Evolutionary conservation across 305 asterid species (phyloP).

Genomic region (Fraxinus greggii): DNA sequence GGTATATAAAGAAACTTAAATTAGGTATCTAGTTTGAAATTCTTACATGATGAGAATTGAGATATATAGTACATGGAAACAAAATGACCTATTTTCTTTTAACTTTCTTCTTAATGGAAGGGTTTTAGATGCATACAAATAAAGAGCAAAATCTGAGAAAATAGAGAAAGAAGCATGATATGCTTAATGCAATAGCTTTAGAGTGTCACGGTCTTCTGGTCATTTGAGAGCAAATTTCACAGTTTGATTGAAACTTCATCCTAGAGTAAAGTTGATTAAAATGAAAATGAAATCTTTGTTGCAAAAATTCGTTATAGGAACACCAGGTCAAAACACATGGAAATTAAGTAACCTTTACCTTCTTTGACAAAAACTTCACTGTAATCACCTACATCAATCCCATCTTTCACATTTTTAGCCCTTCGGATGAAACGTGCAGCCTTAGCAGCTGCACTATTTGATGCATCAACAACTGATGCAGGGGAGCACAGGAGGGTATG

Average conservation of each 20-base stretch:
- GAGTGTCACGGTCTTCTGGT: not conserved
- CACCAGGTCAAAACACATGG: not conserved
- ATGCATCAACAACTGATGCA: slow-evolving; percentile 22
- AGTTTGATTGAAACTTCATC: not conserved
- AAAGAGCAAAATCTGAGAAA: not conserved
- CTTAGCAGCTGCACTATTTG: slow-evolving; percentile 33
- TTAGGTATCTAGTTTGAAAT: not conserved
- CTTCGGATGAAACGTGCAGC: slow-evolving; percentile 10
- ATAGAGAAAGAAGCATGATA: not conserved
- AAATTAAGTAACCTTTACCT: not conserved
- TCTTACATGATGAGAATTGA: not conserved
- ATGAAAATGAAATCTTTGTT: not conserved
- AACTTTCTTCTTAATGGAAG: not conserved
- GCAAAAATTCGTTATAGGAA: not conserved
- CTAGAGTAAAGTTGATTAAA: not conserved
- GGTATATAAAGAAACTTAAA: not conserved
- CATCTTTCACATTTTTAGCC: slow-evolving; percentile 4
- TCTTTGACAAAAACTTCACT: slow-evolving; percentile 1
- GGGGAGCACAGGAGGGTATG: slow-evolving; percentile 31
- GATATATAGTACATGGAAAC: not conserved
- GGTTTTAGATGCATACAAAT: not conserved
- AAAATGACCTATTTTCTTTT: not conserved
- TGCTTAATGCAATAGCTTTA: not conserved
- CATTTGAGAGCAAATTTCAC: not conserved
- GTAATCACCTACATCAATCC: not conserved